Base-by-base conservation (phyloP, 108 stramenopile species). In the Pseudonitzschia delicatissima region DNA sequence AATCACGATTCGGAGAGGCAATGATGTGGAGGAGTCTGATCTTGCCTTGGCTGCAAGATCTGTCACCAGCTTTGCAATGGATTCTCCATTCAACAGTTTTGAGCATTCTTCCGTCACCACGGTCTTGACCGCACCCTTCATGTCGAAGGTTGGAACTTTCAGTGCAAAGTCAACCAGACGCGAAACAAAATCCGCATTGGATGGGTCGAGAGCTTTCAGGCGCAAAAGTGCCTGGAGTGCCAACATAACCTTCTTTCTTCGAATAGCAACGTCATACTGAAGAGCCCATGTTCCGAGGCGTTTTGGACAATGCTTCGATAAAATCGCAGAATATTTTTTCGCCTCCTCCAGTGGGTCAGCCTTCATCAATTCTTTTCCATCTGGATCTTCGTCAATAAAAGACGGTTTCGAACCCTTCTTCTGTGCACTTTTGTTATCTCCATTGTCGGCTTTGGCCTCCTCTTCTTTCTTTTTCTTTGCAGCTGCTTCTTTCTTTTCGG, bases 261-360 rank as follows among this genome's bases (percentile, higher is more conserved):
- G 83, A 64, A 96, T 66, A 2, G 90, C 78, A 18, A 96, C 97
- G 72, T 99, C 98, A 72, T 90, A 96, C 52, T 86, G 82, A 40
- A 94, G 40, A 3, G 72, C 61, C 88, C 96, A 96, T n/a, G 96
- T 91, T 26, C 82, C 80, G 21, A 92, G 33, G 31, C 59, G 62
- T 35, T 68, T 72, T 3, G 90, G 90, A 58, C 93, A 93, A 64
- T 91, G 82, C 35, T 81, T 72, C 39, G 80, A 76, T 33, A 98
- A 72, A 35, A 88, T 88, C 9, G 83, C 71, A 8, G 84, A 80
- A 50, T 87, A 87, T 58, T 90, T 88, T 52, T 81, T 78, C 13
- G 92, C 89, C 67, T 96, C 96, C 5, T 82, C 78, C 21, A 96
- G 69, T 20, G 90, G 85, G 60, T 92, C 91, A 26, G 82, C 71